Evolutionary conservation across 2,329 filamentous ascomycete genomes (phyloP), one percentile per base, ranked within the genome.

Genomic region (Sporothrix euskadiensis): DNA sequence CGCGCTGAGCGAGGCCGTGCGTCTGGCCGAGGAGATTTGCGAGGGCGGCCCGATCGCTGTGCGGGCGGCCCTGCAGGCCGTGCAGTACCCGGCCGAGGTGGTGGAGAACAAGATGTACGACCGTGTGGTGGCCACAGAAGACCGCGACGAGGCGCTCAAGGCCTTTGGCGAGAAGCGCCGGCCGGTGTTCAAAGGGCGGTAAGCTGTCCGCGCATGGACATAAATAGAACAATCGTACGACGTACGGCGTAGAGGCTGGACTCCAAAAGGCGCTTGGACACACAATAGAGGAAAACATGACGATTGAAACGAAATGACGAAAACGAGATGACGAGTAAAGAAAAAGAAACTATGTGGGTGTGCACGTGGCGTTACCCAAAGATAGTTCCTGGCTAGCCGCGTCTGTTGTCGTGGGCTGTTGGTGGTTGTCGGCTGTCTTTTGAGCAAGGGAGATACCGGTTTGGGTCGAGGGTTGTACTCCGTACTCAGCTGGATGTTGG

Each of bases 21-120:
- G 89, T 77, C 83, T 98, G 74, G 95, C 95, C 0, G 84, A 87
- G 77, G 92, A 94, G 81, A 97, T 98, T 70, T 97, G 94, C 80
- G 91, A 97, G 82, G 75, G 81, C 39, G 96, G 92, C 0, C 96
- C 96, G 0, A 85, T 97, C 74, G 94, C 94, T 0, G 86, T 97
- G 44, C 87, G 91, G 75, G 91, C 93, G 71, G 95, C 90, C 3
- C 84, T 98, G 80, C 86, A 90, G 81, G 95, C 95, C 0, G 91
- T 98, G 1, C 86, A 88, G 71, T 87, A 89, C 87, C 81, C 94
- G 80, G 83, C 87, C 4, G 92, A 96, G 83, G 88, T 88, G 79
- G 88, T 91, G n/a, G 96, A 98, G 84, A 95, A 94, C 81, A 86
- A 88, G 77, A 94, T 94, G 83, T 98, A 98, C 81, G 88, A 94